A percentile compares a stretch with the other conserved stretches of the same genome.
Evolutionary conservation across 78 protist species (phyloP).

Genomic region (Corallochytrium limacisporum): DNA sequence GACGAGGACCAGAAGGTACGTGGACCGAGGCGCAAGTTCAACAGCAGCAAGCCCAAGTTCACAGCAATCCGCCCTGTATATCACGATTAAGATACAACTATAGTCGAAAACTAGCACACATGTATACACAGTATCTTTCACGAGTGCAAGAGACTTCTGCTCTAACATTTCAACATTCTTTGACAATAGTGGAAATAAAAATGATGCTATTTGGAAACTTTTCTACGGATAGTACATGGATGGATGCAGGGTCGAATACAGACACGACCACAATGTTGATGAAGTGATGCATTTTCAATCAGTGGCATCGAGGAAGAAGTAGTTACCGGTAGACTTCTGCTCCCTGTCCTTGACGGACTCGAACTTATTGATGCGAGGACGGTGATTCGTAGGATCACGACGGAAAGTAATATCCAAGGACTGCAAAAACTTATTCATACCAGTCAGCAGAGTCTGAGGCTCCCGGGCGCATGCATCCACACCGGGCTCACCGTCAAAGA

Average conservation of each 20-base stretch:
- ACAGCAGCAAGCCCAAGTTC: no score
- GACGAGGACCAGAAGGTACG: no score
- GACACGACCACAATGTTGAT: not conserved
- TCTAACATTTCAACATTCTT: not conserved
- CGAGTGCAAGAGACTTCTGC: not conserved
- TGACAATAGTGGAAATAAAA: not conserved
- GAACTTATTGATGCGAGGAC: constrained; percentile 93
- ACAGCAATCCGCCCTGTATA: no score
- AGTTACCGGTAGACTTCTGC: constrained; percentile 86
- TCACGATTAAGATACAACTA: no score
- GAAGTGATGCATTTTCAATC: not conserved
- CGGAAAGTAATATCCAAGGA: constrained; percentile 92
- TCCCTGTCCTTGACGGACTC: constrained; percentile 86
- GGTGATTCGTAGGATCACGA: constrained; percentile 91
- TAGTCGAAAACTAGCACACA: no score
- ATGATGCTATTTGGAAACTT: not conserved
- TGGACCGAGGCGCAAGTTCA: no score
- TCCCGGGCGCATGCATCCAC: constrained; percentile 42
- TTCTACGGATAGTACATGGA: not conserved
- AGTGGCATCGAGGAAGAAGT: constrained; percentile 79
- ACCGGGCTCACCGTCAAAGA: constrained; percentile 76
- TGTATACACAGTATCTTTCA: no score
- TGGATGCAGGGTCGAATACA: not conserved
- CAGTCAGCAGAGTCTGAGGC: constrained; percentile 77
- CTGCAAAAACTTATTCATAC: constrained; percentile 94